Base-by-base conservation (phyloP, 768 basidiomycete genomes). In the Tremella mesenterica region DNA sequence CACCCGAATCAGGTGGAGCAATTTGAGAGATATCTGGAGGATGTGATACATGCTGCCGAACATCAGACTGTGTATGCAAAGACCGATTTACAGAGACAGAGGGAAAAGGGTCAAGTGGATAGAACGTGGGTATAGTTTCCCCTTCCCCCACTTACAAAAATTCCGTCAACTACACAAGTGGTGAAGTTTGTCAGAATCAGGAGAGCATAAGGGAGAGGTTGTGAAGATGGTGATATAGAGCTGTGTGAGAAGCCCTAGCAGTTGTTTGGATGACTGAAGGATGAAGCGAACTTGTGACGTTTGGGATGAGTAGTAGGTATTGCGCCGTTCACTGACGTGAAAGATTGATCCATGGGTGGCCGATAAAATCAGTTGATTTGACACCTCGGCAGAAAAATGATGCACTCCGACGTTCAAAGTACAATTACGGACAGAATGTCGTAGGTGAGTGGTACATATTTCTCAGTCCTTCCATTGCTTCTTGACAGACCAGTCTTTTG, bases 341-440 rank as follows among this genome's bases (percentile, higher is more conserved):
- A 23, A 59, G 53, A 34, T 43, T 46, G 16, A 59, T 59, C 4
- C 58, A 59, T 39, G 58, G 58, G 12, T 36, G 44, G 10, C 53
- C 58, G 1, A 48, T 47, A 13, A 55, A 53, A 8, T 18, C 38
- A 5, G 6, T 47, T 48, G 30, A 53, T 36, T 23, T 44, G 27
- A 20, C 53, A 41, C 34, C 48, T 46, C n/a, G 38, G 14, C 38
- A 41, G 38, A 4, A 23, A 23, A 41, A 41, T 41, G n/a, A 41
- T 23, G 38, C n/a, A n/a, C n/a, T 6, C 12, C 48, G 36, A 51
- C 49, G 28, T 47, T 55, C 44, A 25, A 41, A 34, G 43, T 45
- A 51, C 28, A 36, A 41, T 26, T 44, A 54, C 45, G 27, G 31
- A 16, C n/a, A n/a, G n/a, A n/a, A n/a, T n/a, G n/a, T n/a, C n/a